Percentiles rank a stretch among this genome's conserved stretches.
phyloP scores from a whole-genome alignment of 441 rosid genomes.

The Arabidopsis lyrata region DNA sequence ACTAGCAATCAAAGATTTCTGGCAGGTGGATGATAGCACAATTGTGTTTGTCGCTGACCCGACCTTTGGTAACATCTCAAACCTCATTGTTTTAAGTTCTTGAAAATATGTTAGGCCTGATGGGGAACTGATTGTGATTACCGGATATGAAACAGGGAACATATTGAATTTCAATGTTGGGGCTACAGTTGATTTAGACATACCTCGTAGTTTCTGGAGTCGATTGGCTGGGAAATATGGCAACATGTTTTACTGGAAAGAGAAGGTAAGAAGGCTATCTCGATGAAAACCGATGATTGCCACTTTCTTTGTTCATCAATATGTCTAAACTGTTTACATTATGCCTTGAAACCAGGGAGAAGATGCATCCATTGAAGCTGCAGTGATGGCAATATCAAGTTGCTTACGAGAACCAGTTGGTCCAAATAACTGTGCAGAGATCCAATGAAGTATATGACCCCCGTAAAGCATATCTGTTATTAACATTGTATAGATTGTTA shows the following conservation, averaged over 20 bases:
- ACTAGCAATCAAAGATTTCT: conserved; percentile 78
- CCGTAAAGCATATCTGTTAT: background rate
- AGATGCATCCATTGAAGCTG: conserved; percentile 87
- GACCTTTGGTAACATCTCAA: conserved; percentile 67
- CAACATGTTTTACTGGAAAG: conserved; percentile 76
- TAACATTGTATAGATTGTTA: conserved; percentile 30
- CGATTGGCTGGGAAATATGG: conserved; percentile 90
- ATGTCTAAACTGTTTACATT: background rate
- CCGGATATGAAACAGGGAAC: conserved; percentile 58
- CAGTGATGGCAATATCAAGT: conserved; percentile 84
- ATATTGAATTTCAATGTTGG: conserved; percentile 57
- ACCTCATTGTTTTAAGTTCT: conserved; percentile 2
- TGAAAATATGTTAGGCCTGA: conserved; percentile 41
- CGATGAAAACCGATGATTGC: background rate
- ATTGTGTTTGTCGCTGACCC: conserved; percentile 95
- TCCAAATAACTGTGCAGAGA: conserved; percentile 74
- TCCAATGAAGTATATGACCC: conserved; percentile 41
- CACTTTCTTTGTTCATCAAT: background rate
- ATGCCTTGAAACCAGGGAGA: conserved; percentile 52
- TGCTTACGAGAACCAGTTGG: conserved; percentile 90
- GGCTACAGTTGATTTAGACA: conserved; percentile 58
- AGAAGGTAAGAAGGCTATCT: conserved; percentile 45
- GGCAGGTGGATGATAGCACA: conserved; percentile 91
- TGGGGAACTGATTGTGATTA: background rate
- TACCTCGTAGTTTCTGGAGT: conserved; percentile 54